Evolutionary conservation across 2,329 filamentous ascomycete species (phyloP).

Genomic region (Sarocladium strictum): DNA sequence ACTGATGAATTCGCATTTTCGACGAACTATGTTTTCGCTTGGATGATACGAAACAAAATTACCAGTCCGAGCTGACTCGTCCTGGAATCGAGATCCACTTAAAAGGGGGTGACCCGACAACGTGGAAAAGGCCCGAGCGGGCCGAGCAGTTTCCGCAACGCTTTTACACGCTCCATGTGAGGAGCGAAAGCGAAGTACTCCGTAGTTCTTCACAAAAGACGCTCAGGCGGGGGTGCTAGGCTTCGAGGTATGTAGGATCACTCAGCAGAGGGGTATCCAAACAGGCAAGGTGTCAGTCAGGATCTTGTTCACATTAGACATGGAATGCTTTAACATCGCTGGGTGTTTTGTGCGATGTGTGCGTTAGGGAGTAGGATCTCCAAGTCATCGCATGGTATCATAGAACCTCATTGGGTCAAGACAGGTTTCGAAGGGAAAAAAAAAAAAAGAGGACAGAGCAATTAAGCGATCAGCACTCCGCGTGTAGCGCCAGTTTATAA

Average conservation of each 20-base stretch:
- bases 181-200: background rate
- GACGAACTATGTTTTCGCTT: background rate
- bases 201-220: no score
- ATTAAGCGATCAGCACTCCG: no score
- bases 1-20: slow-evolving; percentile 6
- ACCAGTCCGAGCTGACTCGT: background rate
- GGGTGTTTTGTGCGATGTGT: background rate
- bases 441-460: no score
- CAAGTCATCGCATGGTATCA: background rate
- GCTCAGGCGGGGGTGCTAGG: no score
- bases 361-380: background rate
- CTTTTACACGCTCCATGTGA: background rate
- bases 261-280: no score
- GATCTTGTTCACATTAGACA: background rate
- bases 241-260: no score
- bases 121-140: slow-evolving; percentile 5
- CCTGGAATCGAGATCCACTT: background rate
- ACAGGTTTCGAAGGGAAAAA: no score
- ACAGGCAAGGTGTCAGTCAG: no score
- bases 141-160: background rate
- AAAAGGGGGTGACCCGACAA: background rate
- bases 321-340: background rate
- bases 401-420: background rate
- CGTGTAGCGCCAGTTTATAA: background rate
- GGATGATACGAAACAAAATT: background rate